Base-by-base conservation (phyloP, 805 yeast genomes). In the Candida koratica region DNA sequence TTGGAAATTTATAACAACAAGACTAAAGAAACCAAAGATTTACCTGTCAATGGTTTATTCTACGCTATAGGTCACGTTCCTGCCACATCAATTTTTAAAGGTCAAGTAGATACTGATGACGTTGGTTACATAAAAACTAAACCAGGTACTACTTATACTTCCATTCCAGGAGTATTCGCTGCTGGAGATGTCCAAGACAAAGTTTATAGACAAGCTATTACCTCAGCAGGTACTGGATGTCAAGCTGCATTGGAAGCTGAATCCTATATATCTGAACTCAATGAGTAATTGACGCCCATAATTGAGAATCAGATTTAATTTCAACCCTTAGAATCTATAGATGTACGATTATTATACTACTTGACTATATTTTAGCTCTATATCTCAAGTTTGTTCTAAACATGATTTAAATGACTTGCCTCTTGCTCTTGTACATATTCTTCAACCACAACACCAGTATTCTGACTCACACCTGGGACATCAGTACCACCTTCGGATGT, bases 151-250 rank as follows among this genome's bases (percentile, higher is more conserved):
- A 69, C 97, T 12, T 64, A 70, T 51, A 93, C 98, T 32, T 79
- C 94, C 10, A 76, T 90, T 41, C 77, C 75, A 55, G 97, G 97
- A 60, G 85, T 93, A 44, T 93, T 84, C 51, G 98, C 98, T 42
- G 98, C 98, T 42, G 98, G 98, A 67, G 98, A 93, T 58, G 98
- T 93, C 39, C 98, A 93, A 68, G 98, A 93, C 67, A 82, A 86
- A 64, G 78, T 77, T 60, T 93, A 90, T 68, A 86, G 98, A 79
- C 98, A 93, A 72, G 98, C 98, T 41, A 87, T 93, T 58, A 93
- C 98, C 27, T 88, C 97, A 61, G 98, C 98, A n/a, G 98, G 98
- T 57, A 76, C 96, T 45, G 98, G 98, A 46, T 93, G 98, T 75
- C 90, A 89, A 97, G 98, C 98, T 53, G 98, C 95, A 42, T 75